Evolutionary conservation across 441 rosid genomes (phyloP), one percentile per base, ranked within the genome.

Genomic region (Dalechampia spathulata): DNA sequence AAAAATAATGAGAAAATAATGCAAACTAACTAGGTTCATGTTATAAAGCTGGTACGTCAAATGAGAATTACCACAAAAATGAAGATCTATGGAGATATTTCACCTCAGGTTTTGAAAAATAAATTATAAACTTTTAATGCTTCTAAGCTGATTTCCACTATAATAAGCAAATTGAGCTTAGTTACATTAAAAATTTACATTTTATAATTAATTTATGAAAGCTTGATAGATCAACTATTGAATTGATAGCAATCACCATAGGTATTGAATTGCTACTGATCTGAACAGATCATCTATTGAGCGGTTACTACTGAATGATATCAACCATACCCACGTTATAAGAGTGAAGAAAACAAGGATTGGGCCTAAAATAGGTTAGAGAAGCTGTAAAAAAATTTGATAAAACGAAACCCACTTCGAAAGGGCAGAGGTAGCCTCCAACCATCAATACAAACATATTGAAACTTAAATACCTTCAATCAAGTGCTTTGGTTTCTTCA

Each of bases 1-100:
- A 42, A 55, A 38, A 60, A 15, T 8, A 12, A 3, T 22, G 40
- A 55, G 7, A 20, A 27, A 34, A 27, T 9, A 20, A 51, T 40
- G 13, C 14, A 12, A 61, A 9, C 8, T n/a, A 23, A 49, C 12
- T 45, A 52, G 3, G n/a, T 20, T 51, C 26, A 11, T 20, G 44
- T 19, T 16, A 41, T 6, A 40, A 17, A 32, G 11, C n/a, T 22
- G 28, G 27, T 30, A 49, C 7, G 17, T 21, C 49, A 50, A 27
- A 60, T 39, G 30, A 32, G 42, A 50, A 19, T 9, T 40, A 41
- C 14, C 14, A 23, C 30, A 52, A 30, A 48, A 60, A 46, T n/a
- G n/a, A n/a, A n/a, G n/a, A n/a, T n/a, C n/a, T n/a, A n/a, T n/a
- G n/a, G n/a, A n/a, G n/a, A n/a, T n/a, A 30, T 4, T 30, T 30